Base-by-base conservation (phyloP, 2,329 filamentous ascomycete species). In the Fusarium sp. region DNA sequence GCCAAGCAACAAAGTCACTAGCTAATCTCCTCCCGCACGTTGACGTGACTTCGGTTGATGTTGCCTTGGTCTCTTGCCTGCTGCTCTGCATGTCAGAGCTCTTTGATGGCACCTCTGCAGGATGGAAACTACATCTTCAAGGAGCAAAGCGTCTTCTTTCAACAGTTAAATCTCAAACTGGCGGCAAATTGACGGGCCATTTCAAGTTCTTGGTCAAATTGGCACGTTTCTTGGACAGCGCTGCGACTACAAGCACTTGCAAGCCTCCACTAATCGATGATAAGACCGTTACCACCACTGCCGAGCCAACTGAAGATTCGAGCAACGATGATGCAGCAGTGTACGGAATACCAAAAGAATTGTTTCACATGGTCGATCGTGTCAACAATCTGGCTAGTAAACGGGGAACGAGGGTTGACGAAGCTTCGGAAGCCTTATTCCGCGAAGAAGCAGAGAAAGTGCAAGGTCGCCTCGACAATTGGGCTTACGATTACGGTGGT, bases 351-450 rank as follows among this genome's bases (percentile, higher is more conserved):
- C 55, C 55, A 0, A 58, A 58, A 6, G 55, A 58, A 8, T 6
- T 58, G 2, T 58, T 58, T 2, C 55, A 58, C 2, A 58, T 58
- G 55, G 55, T 58, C 1, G 55, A 58, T 5, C 51, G 55, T 3
- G 51, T 58, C 1, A 58, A 58, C 1, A 58, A 58, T 15, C 4
- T 58, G 10, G 55, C 55, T 0, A 58, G 55, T 10, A 58, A 58
- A 1, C 15, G 55, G 18, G 55, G 55, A n/a, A 58, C 55, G 8
- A 40, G 55, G 8, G 33, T 58, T 4, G 55, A 58, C 15, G 51
- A 58, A 7, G 31, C 11, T 27, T 58, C 55, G 1, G 55, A 58
- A 17, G 55, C 55, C 1, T 17, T 58, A 0, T 58, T 58, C 1
- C 55, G 55, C 0, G 39, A 57, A 9, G 55, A 58, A 3, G 51